A percentile compares a stretch with the other conserved stretches of the same genome.
Conservation (phyloP, 768 basidiomycete genomes). For the Tylopilus subfusipes region DNA sequence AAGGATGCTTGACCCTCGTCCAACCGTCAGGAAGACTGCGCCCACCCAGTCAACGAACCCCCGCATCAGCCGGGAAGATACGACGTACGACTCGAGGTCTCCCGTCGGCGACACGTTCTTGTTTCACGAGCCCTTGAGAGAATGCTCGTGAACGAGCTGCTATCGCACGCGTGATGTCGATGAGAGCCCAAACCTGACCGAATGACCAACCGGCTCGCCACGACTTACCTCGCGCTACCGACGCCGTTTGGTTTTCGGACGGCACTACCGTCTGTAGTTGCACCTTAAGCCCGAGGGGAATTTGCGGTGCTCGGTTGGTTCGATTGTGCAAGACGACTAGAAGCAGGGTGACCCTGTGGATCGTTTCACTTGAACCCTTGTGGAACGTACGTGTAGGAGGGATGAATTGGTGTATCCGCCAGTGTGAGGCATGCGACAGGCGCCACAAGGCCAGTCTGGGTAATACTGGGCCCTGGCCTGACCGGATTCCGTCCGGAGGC, state of each 20-base stretch:
- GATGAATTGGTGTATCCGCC: neutral
- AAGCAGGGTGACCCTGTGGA: too few species aligned
- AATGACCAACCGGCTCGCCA: too few species aligned
- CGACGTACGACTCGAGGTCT: conserved; percentile 10
- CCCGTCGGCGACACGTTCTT: neutral
- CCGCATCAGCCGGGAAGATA: neutral
- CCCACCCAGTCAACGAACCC: neutral
- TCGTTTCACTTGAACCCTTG: neutral
- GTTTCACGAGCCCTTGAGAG: conserved; percentile 16
- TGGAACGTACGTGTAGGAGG: neutral
- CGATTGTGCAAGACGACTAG: too few species aligned
- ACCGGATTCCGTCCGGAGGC: too few species aligned
- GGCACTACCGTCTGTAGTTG: conserved; percentile 15
- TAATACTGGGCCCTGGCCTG: too few species aligned
- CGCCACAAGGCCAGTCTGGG: conserved; percentile 15
- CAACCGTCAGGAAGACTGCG: conserved; percentile 23
- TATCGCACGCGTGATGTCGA: neutral
- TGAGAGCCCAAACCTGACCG: neutral
- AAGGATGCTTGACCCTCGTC: conserved; percentile 29
- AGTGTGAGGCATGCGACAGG: neutral
- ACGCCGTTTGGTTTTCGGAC: neutral
- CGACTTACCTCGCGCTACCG: conserved; percentile 13
- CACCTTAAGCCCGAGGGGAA: neutral
- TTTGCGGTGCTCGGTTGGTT: neutral
- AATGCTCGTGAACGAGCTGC: conserved; percentile 8